Evolutionary conservation across 1,284 basidiomycete species (phyloP), one percentile per base, ranked within the genome.

Genomic region (Microbotryomycetes sp.): DNA sequence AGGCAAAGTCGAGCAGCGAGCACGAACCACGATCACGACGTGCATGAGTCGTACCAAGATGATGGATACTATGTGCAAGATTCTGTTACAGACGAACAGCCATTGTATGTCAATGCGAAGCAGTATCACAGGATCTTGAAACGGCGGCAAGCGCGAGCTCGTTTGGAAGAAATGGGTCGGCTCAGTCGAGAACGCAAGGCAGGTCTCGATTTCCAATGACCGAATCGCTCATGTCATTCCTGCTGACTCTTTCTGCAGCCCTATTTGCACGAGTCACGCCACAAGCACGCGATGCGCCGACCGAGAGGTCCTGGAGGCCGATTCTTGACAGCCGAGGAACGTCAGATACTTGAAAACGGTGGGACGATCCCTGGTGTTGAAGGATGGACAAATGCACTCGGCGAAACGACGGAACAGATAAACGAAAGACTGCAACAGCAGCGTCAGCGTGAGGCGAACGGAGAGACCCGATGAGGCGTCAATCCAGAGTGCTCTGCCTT

Each of bases 111-210:
- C 66, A 97, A 97, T 73, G 92, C 92, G 54, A 97, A 97, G 76
- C 92, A 97, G 78, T 97, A 96, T 76, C 90, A 92, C 72, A 87
- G 93, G 71, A 97, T 97, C 74, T 82, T 97, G 74, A 96, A 96
- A 79, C 83, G 92, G 63, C 82, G 92, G 58, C 83, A 88, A 68
- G 91, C 92, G 6, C 80, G 92, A 46, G 89, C 90, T 2, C 81
- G 93, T 31, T 80, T 96, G 54, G 92, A 94, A 73, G 92, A 96
- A 77, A 81, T 97, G 56, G 91, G 94, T 72, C 81, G 91, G 66
- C 82, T 97, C 64, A 92, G 90, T 58, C 82, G 86, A 70, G 88
- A 92, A 75, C 82, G 92, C 73, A 97, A 97, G 83, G 92, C 89
- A 12, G 36, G 12, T 42, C 36, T 9, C 36, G 36, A 19, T 42